Base-by-base conservation (phyloP, 169 alveolate species). In the Hammondia hammondi region DNA sequence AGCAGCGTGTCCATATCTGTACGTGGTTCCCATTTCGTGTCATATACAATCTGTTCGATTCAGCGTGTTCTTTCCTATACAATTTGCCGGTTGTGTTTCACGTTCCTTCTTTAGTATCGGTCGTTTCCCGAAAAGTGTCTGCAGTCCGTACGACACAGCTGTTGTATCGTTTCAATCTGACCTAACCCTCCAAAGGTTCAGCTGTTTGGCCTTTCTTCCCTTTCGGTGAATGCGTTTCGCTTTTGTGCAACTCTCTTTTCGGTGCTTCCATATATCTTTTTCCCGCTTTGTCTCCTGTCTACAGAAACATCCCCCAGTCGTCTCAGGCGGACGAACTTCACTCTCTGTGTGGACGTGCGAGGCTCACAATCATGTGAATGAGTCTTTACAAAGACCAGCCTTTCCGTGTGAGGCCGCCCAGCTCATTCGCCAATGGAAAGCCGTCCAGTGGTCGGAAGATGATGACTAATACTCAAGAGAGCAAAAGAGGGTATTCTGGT, bases 291-390 rank as follows among this genome's bases (percentile, higher is more conserved):
- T 82, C 29, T 27, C 57, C 43, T 35, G 32, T 29, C 90, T 4
- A 35, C 90, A 82, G 90, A 82, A 4, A 10, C 37, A 82, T 12
- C 90, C 90, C 19, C 90, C 90, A 32, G 57, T 27, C n/a, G 43
- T 35, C 35, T 46, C 71, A 19, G 90, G 70, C 32, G 90, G 90
- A 12, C 67, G 90, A 82, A 45, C 72, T 6, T 39, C 71, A 4
- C 70, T 82, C 57, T 82, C 90, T 0, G 32, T 82, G 43, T 82
- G 90, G 90, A 35, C 90, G 6, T 82, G 90, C 70, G 43, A 82
- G 35, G 90, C 90, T 24, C 90, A 82, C 27, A 82, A 82, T 46
- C 39, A 45, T 37, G 90, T 82, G 21, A 82, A 82, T 82, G 90
- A 82, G 43, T 12, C 7, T 52, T 48, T 82, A 45, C 72, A 48